Percentiles rank a stretch among this genome's conserved stretches.
Conservation (phyloP, 768 basidiomycete species). For the Collybia mongolica region DNA sequence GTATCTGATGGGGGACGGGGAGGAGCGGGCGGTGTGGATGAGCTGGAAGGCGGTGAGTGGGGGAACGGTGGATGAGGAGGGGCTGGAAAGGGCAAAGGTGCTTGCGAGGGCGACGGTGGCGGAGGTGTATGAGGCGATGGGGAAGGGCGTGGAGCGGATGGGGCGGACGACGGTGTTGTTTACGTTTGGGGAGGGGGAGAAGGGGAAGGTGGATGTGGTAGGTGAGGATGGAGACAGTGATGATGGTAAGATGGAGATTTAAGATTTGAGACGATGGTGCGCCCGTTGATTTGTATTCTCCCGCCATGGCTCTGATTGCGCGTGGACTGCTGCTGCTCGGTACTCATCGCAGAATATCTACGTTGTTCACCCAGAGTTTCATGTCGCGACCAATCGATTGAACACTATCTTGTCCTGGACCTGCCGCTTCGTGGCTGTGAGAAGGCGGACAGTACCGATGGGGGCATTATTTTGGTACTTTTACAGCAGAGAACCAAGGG, state of each 20-base stretch:
- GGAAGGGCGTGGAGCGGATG: slow-evolving; percentile 32
- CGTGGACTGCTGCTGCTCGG: too few relatives aligned
- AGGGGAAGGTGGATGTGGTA: slow-evolving; percentile 6
- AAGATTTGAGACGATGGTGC: slow-evolving; percentile 25
- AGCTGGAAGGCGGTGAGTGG: slow-evolving; percentile 42
- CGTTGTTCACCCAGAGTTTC: too few relatives aligned
- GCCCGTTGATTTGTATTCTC: too few relatives aligned
- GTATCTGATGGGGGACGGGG: slow-evolving; percentile 38
- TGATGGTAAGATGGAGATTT: slow-evolving; percentile 43
- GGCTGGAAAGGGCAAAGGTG: slow-evolving; percentile 43
- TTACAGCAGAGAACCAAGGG: too few relatives aligned
- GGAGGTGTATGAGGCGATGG: slow-evolving; percentile 47
- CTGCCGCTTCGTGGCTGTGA: too few relatives aligned
- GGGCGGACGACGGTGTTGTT: neutral
- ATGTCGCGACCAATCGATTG: too few relatives aligned
- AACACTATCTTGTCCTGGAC: too few relatives aligned
- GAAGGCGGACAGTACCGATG: too few relatives aligned
- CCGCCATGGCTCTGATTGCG: too few relatives aligned
- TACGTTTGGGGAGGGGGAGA: neutral
- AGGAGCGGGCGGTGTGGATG: slow-evolving; percentile 52
- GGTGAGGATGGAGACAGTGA: slow-evolving; percentile 27
- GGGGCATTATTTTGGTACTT: too few relatives aligned
- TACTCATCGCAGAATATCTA: too few relatives aligned
- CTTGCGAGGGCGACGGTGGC: slow-evolving; percentile 46
- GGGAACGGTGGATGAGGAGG: slow-evolving; percentile 33